Conservation (phyloP, 331 rosid species). For the Acacia concinna region DNA sequence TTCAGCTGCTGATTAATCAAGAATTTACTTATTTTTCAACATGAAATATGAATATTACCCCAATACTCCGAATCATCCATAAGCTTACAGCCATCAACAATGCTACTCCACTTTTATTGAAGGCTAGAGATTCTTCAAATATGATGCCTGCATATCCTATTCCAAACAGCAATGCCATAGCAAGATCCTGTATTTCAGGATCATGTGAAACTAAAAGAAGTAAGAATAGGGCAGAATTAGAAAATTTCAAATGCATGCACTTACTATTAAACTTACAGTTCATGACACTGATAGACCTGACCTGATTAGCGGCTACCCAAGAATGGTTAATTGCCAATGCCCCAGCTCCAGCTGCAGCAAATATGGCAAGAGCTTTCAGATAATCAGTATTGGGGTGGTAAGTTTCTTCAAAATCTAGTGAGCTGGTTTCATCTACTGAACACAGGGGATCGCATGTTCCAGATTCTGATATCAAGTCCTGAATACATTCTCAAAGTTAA, state of each 20-base stretch:
- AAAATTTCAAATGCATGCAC: constrained; percentile 20
- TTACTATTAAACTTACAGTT: constrained; percentile 15
- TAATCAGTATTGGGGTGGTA: constrained; percentile 84
- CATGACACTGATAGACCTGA: constrained; percentile 57
- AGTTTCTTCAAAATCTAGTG: constrained; percentile 61
- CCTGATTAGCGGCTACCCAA: constrained; percentile 98
- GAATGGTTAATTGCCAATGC: constrained; percentile 84
- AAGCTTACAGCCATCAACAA: constrained; percentile 95
- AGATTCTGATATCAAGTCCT: constrained; percentile 59
- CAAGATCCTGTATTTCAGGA: constrained; percentile 63
- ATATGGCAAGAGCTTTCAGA: constrained; percentile 76
- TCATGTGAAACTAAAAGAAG: constrained; percentile 9
- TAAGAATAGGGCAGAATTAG: constrained; percentile 18
- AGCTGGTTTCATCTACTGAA: constrained; percentile 82
- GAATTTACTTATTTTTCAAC: constrained; percentile 22
- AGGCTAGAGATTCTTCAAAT: constrained; percentile 93
- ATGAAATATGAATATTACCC: constrained; percentile 52
- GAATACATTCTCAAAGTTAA: constrained; percentile 31
- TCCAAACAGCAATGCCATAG: constrained; percentile 88
- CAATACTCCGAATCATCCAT: constrained; percentile 88
- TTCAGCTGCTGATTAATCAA: constrained; percentile 10
- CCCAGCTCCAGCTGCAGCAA: constrained; percentile 71
- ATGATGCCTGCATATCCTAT: constrained; percentile 96
- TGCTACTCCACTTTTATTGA: constrained; percentile 96
- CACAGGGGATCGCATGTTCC: constrained; percentile 86